These are phyloP conservation scores for Fusarium solani-melongenae DNA, from an alignment of 2,329 filamentous ascomycete genomes.

Conservation along the genomic window DNA sequence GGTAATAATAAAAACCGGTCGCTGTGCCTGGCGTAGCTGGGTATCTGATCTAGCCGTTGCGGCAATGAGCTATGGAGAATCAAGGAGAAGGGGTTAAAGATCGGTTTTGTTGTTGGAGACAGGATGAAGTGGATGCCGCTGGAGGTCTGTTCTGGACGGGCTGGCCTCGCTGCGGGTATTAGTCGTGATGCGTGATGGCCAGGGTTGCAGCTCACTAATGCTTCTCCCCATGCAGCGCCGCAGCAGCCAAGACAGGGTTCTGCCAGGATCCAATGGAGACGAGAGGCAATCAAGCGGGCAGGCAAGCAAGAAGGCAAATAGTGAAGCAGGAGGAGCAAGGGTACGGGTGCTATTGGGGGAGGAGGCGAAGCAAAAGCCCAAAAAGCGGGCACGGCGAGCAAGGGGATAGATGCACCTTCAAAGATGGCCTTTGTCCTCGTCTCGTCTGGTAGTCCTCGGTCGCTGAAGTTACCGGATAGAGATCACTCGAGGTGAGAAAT, in stretches of 20 bases:
- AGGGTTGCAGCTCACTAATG: conserved; percentile 11
- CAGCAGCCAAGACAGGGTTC: conserved; percentile 1
- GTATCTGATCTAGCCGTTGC: not conserved
- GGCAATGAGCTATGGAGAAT: not conserved
- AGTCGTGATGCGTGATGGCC: conserved; percentile 22
- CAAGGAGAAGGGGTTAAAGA: not conserved
- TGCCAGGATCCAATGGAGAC: not conserved
- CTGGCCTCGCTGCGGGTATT: conserved; percentile 2
- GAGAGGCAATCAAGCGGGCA: not conserved
- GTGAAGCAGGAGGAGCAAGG: not conserved
- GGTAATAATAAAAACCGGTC: not conserved
- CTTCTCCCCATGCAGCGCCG: not conserved
- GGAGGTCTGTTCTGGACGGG: not conserved
- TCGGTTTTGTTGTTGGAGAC: not conserved
- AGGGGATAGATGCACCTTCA: not conserved
- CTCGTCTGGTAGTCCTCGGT: not conserved
- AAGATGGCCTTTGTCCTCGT: not conserved
- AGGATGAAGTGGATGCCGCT: not conserved
- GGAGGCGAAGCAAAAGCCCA: conserved; percentile 19
- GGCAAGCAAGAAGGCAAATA: not conserved
- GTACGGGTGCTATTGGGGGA: not conserved
- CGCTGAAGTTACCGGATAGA: not conserved
- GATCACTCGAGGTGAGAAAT: conserved; percentile 29
- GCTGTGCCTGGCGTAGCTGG: not conserved
- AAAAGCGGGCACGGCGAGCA: not conserved